Evolutionary conservation across 495 filamentous ascomycete species (phyloP).

Genomic region (Talaromyces liani): DNA sequence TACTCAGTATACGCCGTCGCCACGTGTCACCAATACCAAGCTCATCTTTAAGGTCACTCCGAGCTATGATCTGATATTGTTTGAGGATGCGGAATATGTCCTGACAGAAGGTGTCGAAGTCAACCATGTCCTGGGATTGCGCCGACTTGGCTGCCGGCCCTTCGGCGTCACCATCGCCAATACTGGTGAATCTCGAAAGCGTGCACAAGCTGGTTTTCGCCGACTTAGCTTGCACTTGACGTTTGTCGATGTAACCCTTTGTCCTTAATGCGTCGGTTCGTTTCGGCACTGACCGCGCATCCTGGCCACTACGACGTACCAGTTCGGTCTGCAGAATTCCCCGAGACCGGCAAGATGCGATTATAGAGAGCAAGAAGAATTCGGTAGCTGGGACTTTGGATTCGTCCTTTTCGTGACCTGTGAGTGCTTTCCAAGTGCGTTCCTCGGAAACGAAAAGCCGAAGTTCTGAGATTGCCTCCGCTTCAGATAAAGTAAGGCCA

Average conservation of each 20-base stretch:
- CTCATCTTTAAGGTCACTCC: slow-evolving; percentile 55
- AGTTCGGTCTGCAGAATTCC: slow-evolving; percentile 78
- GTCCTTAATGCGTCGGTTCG: slow-evolving; percentile 66
- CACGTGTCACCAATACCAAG: slow-evolving; percentile 52
- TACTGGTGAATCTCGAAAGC: slow-evolving; percentile 46
- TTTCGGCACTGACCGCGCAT: slow-evolving; percentile 80
- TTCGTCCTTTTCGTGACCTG: slow-evolving; percentile 72
- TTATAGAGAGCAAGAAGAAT: slow-evolving; percentile 71
- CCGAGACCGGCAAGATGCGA: slow-evolving; percentile 59
- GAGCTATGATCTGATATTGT: slow-evolving; percentile 38
- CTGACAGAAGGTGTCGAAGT: slow-evolving; percentile 35
- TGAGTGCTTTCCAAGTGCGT: slow-evolving; percentile 68
- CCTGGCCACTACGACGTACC: slow-evolving; percentile 68
- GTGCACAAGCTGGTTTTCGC: slow-evolving; percentile 61
- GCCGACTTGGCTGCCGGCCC: slow-evolving; percentile 10
- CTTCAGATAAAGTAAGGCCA: slow-evolving; percentile 38
- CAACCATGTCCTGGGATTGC: slow-evolving; percentile 21
- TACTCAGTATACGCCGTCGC: slow-evolving; percentile 61
- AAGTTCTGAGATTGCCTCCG: slow-evolving; percentile 23
- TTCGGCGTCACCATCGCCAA: slow-evolving; percentile 20
- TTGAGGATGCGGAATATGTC: slow-evolving; percentile 41
- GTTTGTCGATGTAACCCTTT: slow-evolving; percentile 83
- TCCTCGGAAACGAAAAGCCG: slow-evolving; percentile 54
- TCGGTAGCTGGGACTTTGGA: slow-evolving; percentile 57
- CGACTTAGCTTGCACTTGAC: slow-evolving; percentile 53